Evolutionary conservation across 2,329 filamentous ascomycete genomes (phyloP), one percentile per base, ranked within the genome.

Genomic region (Stagonosporopsis tanaceti): DNA sequence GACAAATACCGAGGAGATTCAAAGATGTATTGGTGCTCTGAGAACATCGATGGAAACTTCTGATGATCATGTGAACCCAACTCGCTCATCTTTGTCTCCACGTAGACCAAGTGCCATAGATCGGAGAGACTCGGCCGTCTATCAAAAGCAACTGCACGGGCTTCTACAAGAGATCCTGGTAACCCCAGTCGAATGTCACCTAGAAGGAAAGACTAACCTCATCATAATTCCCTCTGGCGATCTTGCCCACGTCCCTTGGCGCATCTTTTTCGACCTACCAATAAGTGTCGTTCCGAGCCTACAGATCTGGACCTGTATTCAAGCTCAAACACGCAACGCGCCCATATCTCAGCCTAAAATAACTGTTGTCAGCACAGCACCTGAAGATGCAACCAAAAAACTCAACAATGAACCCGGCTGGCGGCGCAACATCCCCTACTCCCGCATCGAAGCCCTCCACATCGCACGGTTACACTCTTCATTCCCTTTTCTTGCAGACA

Each of bases 181-280:
- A 4, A 38, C 17, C 4, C 47, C 47, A 1, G 47, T 42, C 12
- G 15, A 35, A 11, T 28, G 28, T 2, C 25, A 42, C 12, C 17
- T 50, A 25, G 6, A 27, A 9, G 27, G 20, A 2, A 50, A 50
- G 47, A 35, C 14, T 5, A 42, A 42, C 7, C 47, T 50, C n/a
- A 28, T 42, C 38, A 42, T 50, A 12, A 15, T 50, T 3, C 47
- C 47, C 3, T 50, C 47, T 6, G 47, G 47, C 3, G 47, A 50
- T 27, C 47, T 50, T 4, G 47, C 30, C 11, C 47, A 50, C 22
- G 38, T 50, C 2, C 47, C 47, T 9, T 50, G 47, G 47, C 38
- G 28, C 4, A 27, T 50, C 27, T 50, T 42, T 38, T 50, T 50
- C 17, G 47, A 42, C 22, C 4, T 50, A 8, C 47, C 47, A 1